Conservation (phyloP, 1,284 basidiomycete genomes). For the Chalciporus sp. region DNA sequence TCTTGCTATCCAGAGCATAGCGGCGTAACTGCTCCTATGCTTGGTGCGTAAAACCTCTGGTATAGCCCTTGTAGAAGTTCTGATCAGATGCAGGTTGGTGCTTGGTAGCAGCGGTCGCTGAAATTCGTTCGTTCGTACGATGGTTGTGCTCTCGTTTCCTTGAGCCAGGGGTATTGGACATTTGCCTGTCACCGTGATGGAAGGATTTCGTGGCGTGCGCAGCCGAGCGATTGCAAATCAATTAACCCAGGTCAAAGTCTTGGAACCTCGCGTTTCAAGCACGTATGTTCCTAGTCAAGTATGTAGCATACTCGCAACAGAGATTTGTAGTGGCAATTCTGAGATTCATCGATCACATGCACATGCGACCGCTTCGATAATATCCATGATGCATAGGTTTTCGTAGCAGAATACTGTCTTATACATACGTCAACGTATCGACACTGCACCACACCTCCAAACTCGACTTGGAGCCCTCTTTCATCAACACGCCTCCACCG, state of each 20-base stretch:
- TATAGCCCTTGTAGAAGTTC: not conserved
- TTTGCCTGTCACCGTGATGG: too few species aligned
- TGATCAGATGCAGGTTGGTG: not conserved
- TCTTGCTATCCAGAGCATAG: not conserved
- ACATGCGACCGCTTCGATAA: too few species aligned
- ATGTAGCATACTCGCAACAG: not conserved
- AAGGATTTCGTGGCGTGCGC: too few species aligned
- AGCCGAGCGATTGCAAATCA: not conserved
- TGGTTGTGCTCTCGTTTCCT: too few species aligned
- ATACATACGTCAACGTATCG: not conserved
- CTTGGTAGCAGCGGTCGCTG: too few species aligned
- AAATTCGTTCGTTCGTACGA: too few species aligned
- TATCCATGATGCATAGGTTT: not conserved
- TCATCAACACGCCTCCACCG: conserved; percentile 58
- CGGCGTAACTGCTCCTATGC: not conserved
- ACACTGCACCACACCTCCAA: conserved; percentile 18
- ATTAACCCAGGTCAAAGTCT: not conserved
- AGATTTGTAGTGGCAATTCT: too few species aligned
- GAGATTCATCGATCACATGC: too few species aligned
- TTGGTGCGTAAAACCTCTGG: not conserved
- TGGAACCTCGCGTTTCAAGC: not conserved
- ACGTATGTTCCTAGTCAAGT: not conserved
- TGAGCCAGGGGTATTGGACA: too few species aligned
- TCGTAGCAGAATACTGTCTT: conserved; percentile 3
- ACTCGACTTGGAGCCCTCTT: conserved; percentile 64